A percentile compares a stretch with the other conserved stretches of the same genome.
phyloP scores from a whole-genome alignment of 2,329 filamentous ascomycete species.

The Coniochaeta sp. region DNA sequence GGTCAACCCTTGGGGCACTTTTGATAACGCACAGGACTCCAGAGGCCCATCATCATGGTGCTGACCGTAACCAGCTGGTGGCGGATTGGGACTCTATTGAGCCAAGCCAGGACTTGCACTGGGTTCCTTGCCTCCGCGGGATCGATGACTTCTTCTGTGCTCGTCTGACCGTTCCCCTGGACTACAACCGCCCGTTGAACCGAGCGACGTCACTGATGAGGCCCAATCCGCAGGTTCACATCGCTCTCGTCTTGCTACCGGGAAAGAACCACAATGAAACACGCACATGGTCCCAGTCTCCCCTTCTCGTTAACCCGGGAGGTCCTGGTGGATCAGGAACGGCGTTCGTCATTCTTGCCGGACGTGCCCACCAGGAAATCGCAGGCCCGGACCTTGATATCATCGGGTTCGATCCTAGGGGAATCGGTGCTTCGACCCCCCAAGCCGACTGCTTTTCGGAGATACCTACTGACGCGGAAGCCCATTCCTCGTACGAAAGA shows the following conservation, averaged over 20 bases:
- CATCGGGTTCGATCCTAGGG: slow-evolving; percentile 41
- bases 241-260: slow-evolving; percentile 26
- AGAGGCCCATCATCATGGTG: neutral
- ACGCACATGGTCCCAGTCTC: slow-evolving; percentile 25
- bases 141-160: slow-evolving; percentile 27
- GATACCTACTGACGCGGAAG: neutral
- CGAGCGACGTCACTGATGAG: slow-evolving; percentile 14
- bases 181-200: slow-evolving; percentile 33
- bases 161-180: slow-evolving; percentile 38
- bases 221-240: slow-evolving; percentile 25
- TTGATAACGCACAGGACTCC: neutral
- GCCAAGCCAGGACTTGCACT: slow-evolving; percentile 35
- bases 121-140: slow-evolving; percentile 31
- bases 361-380: slow-evolving; percentile 22
- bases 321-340: slow-evolving; percentile 37
- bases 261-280: slow-evolving; percentile 20
- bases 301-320: slow-evolving; percentile 37
- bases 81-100: slow-evolving; percentile 25
- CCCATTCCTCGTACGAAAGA: neutral
- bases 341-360: slow-evolving; percentile 17
- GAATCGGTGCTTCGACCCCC: slow-evolving; percentile 30
- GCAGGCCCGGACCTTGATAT: slow-evolving; percentile 33
- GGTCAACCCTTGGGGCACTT: neutral
- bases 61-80: neutral
- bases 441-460: slow-evolving; percentile 27